Evolutionary conservation across 257 asterid species (phyloP).

Genomic region (Rhazya stricta): DNA sequence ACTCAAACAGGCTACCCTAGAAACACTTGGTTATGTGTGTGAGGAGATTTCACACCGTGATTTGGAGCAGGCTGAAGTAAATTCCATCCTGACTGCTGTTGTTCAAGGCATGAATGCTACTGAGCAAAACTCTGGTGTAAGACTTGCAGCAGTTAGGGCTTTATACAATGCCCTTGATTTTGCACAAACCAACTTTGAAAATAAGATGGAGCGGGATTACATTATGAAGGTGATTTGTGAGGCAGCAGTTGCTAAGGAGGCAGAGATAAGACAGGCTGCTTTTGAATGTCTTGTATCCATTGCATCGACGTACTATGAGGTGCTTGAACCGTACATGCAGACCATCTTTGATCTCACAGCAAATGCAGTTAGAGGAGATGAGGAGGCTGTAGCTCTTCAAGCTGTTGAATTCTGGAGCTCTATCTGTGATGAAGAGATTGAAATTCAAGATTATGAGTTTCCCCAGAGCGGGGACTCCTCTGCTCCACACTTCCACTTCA

Average conservation of each 20-base stretch:
- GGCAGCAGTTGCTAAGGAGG: conserved; percentile 65
- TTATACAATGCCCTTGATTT: conserved; percentile 83
- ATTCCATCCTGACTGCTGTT: conserved; percentile 74
- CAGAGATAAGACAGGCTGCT: conserved; percentile 73
- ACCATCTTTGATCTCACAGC: conserved; percentile 68
- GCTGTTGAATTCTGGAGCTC: conserved; percentile 93
- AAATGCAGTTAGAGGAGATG: conserved; percentile 73
- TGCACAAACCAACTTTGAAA: conserved; percentile 81
- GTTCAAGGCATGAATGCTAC: conserved; percentile 78
- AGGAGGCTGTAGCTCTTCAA: conserved; percentile 81
- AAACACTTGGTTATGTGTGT: conserved; percentile 81
- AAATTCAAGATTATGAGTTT: conserved; percentile 60
- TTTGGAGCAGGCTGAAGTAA: conserved; percentile 76
- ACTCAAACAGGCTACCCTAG: conserved; percentile 72
- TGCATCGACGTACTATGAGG: conserved; percentile 69
- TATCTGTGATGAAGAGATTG: conserved; percentile 83
- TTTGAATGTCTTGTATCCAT: conserved; percentile 84
- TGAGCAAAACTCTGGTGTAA: conserved; percentile 56
- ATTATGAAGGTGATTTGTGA: conserved; percentile 82
- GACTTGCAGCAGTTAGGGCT: conserved; percentile 79
- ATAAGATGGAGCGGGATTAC: conserved; percentile 79
- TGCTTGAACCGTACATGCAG: conserved; percentile 77
- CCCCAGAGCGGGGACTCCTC: conserved; percentile 51
- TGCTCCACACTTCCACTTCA: conserved; percentile 58
- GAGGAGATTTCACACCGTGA: conserved; percentile 79